These are phyloP conservation scores for Simplicillium sp. DNA, from an alignment of 2,329 filamentous ascomycete genomes.

Conservation along the genomic window DNA sequence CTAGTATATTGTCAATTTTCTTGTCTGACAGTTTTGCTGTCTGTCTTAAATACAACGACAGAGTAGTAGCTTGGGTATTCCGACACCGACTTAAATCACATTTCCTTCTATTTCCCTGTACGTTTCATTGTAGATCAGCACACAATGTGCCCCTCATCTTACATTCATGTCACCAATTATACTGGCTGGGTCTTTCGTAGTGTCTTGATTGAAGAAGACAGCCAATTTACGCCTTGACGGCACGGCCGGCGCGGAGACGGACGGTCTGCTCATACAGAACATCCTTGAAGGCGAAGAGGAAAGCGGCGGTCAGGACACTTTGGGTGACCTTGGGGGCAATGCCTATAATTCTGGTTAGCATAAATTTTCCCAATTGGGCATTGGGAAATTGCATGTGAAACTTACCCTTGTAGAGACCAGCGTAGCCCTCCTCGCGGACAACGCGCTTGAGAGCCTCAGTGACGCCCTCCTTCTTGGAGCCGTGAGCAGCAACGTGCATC, in stretches of 20 bases:
- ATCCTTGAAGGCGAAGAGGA: slow-evolving; percentile 97
- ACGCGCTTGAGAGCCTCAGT: slow-evolving; percentile 68
- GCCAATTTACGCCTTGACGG: slow-evolving; percentile 11
- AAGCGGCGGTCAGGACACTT: slow-evolving; percentile 90
- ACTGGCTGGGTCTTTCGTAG: no score
- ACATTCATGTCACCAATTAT: no score
- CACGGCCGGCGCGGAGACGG: slow-evolving; percentile 45
- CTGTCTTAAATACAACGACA: slow-evolving; percentile 2
- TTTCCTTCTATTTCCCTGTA: background rate
- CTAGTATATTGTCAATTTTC: no score
- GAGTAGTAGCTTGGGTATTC: slow-evolving; percentile 15
- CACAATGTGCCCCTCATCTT: no score
- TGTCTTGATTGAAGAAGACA: no score
- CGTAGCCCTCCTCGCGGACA: slow-evolving; percentile 80
- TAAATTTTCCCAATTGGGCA: background rate
- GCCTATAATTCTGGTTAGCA: slow-evolving; percentile 38
- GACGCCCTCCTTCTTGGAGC: slow-evolving; percentile 73
- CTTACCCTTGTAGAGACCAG: slow-evolving; percentile 84
- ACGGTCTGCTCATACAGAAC: slow-evolving; percentile 80
- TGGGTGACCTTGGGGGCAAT: slow-evolving; percentile 95
- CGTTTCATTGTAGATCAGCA: background rate
- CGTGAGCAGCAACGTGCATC: slow-evolving; percentile 82
- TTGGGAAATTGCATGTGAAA: slow-evolving; percentile 5
- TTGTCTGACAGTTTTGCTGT: no score
- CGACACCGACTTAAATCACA: no score